These are phyloP conservation scores for Neurospora tetrasperma DNA, from an alignment of 495 filamentous ascomycete genomes.

Conservation along the genomic window DNA sequence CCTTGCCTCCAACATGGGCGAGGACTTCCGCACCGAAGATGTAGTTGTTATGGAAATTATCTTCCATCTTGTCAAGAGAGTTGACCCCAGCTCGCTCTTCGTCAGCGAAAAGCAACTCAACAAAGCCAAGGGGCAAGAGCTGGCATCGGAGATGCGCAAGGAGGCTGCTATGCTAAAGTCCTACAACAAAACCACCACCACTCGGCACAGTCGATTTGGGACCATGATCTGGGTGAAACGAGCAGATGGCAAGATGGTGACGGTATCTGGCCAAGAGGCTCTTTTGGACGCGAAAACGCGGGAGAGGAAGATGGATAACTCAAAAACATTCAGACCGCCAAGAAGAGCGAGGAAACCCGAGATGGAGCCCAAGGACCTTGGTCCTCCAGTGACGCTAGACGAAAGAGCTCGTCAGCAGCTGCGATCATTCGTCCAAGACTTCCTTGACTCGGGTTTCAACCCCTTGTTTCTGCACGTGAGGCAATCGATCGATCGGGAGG, in stretches of 20 bases:
- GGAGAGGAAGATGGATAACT: conserved; percentile 80
- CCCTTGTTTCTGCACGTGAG: conserved; percentile 80
- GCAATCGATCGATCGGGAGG: conserved; percentile 84
- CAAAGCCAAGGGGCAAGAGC: conserved; percentile 58
- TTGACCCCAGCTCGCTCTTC: conserved; percentile 79
- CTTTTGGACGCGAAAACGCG: conserved; percentile 62
- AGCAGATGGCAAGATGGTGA: conserved; percentile 68
- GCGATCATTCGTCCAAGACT: conserved; percentile 78
- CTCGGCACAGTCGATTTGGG: conserved; percentile 87
- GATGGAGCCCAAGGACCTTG: conserved; percentile 63
- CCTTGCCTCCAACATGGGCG: conserved; percentile 79
- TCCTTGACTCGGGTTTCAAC: conserved; percentile 93
- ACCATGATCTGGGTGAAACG: conserved; percentile 96
- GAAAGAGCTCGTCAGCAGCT: conserved; percentile 59
- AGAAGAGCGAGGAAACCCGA: conserved; percentile 52
- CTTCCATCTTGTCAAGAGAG: conserved; percentile 84
- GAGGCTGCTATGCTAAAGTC: conserved; percentile 71
- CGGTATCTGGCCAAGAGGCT: conserved; percentile 78
- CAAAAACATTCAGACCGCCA: conserved; percentile 83
- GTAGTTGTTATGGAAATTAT: conserved; percentile 77
- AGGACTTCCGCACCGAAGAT: conserved; percentile 86
- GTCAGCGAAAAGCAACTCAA: conserved; percentile 62
- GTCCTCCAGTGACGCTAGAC: conserved; percentile 57
- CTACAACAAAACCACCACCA: conserved; percentile 70
- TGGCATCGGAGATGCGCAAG: conserved; percentile 60